These are phyloP conservation scores for Dendrocalamus sinicus DNA, from an alignment of 176 grass and related monocot genomes.

Conservation along the genomic window DNA sequence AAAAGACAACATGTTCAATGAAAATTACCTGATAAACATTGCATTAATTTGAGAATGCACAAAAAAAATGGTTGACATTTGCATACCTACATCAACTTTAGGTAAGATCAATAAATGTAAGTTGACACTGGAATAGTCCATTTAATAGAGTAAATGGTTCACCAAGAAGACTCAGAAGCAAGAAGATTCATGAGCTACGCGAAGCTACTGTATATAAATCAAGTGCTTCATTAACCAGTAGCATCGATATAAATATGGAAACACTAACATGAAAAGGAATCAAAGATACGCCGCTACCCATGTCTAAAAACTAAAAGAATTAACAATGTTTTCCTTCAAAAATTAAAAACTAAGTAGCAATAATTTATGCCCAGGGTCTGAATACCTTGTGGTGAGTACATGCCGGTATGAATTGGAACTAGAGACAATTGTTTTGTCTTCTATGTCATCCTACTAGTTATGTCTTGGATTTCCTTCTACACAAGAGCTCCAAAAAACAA, in stretches of 20 bases:
- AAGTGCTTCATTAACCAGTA: not conserved
- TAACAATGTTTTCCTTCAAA: not conserved
- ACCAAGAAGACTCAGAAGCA: not conserved
- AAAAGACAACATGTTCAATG: slow-evolving; percentile 45
- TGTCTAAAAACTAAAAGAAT: not conserved
- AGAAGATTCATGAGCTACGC: not conserved
- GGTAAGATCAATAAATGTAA: slow-evolving; percentile 92
- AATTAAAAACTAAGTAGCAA: not conserved
- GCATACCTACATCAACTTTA: slow-evolving; percentile 85
- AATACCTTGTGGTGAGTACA: slow-evolving; percentile 85
- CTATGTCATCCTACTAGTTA: slow-evolving; percentile 84
- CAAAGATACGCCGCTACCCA: not conserved
- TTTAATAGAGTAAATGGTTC: slow-evolving; percentile 34
- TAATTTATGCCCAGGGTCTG: slow-evolving; percentile 5
- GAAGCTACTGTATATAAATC: slow-evolving; percentile 5
- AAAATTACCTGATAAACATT: slow-evolving; percentile 9
- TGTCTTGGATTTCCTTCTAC: slow-evolving; percentile 89
- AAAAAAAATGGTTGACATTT: not conserved
- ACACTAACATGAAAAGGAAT: not conserved
- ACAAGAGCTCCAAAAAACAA: slow-evolving; percentile 67
- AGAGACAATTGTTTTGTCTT: slow-evolving; percentile 87
- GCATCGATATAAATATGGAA: slow-evolving; percentile 1
- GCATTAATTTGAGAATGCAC: slow-evolving; percentile 5
- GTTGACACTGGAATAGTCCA: slow-evolving; percentile 74
- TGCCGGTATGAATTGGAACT: slow-evolving; percentile 96